Evolutionary conservation across 1,139 yeast species (phyloP).

Genomic region (Zygosaccharomyces pseudobailii): DNA sequence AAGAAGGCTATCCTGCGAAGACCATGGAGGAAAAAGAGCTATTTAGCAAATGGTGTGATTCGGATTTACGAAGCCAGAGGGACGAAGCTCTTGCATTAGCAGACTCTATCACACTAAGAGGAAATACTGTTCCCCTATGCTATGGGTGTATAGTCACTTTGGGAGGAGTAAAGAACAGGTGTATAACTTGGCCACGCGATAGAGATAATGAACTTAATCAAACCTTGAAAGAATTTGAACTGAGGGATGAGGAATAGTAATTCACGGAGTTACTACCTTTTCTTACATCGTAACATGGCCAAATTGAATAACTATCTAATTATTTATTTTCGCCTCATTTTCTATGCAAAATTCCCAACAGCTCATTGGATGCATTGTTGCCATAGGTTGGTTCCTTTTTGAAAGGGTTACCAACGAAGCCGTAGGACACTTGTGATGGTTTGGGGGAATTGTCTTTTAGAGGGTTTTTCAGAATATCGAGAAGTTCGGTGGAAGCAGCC

Average conservation of each 20-base stretch:
- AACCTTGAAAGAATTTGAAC: slow-evolving; percentile 48
- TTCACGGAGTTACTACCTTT: neutral
- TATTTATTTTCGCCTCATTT: slow-evolving; percentile 6
- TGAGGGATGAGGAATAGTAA: slow-evolving; percentile 39
- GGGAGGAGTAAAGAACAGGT: slow-evolving; percentile 41
- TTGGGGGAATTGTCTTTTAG: neutral
- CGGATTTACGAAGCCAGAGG: slow-evolving; percentile 13
- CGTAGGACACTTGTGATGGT: neutral
- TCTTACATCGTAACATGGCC: neutral
- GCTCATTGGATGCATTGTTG: slow-evolving; percentile 19
- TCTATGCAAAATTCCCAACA: slow-evolving; percentile 21
- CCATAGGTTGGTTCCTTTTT: neutral
- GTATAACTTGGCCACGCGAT: slow-evolving; percentile 51
- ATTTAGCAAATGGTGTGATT: slow-evolving; percentile 35
- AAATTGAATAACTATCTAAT: neutral
- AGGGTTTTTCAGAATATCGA: slow-evolving; percentile 14
- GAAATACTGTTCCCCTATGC: slow-evolving; percentile 43
- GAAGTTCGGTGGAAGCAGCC: slow-evolving; percentile 15
- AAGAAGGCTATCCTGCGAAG: slow-evolving; percentile 47
- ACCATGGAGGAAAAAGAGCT: slow-evolving; percentile 46
- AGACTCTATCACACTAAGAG: slow-evolving; percentile 16
- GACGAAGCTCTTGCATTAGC: slow-evolving; percentile 15
- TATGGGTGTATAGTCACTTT: slow-evolving; percentile 74
- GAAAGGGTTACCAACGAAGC: slow-evolving; percentile 4
- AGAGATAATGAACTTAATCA: slow-evolving; percentile 33